Evolutionary conservation across 306 rosid species (phyloP), one percentile per base, ranked within the genome.

Genomic region (Ormosia semicastrata): DNA sequence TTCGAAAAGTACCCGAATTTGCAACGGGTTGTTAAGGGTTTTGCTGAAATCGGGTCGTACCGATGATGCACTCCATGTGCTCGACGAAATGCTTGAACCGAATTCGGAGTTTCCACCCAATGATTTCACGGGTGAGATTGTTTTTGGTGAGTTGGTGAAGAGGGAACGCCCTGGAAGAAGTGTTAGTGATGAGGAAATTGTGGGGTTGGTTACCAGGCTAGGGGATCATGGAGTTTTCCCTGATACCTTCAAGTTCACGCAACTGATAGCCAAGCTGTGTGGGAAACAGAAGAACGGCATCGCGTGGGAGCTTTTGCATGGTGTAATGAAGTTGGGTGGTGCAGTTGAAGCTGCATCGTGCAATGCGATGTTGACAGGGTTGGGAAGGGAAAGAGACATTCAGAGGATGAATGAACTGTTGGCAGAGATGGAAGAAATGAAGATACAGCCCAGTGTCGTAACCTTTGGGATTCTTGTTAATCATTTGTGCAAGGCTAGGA

Each of bases 11-110:
- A 76, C 91, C 13, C 79, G 68, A 10, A 64, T 88, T 58, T 87
- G 87, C 80, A 95, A 91, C 82, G 58, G 56, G 57, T n/a, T 87
- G 59, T 14, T 90, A 1, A 58, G 44, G 7, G 6, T 33, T 37
- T 39, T 89, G 72, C 4, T 94, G 68, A 82, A 80, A 79, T 58
- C 70, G 15, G 89, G 90, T 13, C 71, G 85, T n/a, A 62, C 44
- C 0, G 86, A 86, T 1, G 77, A 73, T 74, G 93, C 97, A 0
- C 71, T 81, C 76, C 82, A 85, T 2, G 57, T 91, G 91, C 90
- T 94, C 69, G 94, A 94, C 14, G 80, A 92, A 92, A 92, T 92
- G 94, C 89, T 93, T 75, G 78, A 83, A n/a, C 77, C 89, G 69
- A 63, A 57, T 66, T 47, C 80, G 0, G 67, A 56, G 70, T 85